Conservation (phyloP, 306 rosid genomes). For the Casuarina equisetifolia region DNA sequence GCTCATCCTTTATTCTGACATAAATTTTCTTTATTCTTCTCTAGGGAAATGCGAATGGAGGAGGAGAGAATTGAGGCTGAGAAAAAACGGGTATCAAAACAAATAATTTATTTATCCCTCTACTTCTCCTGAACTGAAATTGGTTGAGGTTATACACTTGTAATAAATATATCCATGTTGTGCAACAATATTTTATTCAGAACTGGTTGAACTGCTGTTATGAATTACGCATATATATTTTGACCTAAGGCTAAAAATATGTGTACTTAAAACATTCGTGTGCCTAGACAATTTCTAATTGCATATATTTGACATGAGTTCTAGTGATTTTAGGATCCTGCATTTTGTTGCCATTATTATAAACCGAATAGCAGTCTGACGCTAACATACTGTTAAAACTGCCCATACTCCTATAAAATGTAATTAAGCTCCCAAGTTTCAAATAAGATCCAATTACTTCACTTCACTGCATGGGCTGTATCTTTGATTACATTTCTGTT, state of each 20-base stretch:
- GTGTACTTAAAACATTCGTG: not conserved
- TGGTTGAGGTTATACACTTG: not conserved
- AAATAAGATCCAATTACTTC: not conserved
- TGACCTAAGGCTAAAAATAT: not conserved
- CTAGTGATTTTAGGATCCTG: not conserved
- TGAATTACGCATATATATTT: not conserved
- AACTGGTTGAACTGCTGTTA: not conserved
- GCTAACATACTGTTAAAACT: not conserved
- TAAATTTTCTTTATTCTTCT: slow-evolving; percentile 23
- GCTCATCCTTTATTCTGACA: not conserved
- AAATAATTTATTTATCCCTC: slow-evolving; percentile 9
- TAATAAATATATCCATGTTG: not conserved
- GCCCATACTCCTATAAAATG: not conserved
- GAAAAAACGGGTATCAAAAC: slow-evolving; percentile 65
- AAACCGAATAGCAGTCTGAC: slow-evolving; percentile 12
- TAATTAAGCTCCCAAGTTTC: not conserved
- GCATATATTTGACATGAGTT: not conserved
- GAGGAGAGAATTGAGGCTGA: slow-evolving; percentile 97
- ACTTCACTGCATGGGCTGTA: not conserved
- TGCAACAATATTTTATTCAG: not conserved
- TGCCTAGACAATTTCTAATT: not conserved
- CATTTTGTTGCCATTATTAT: slow-evolving; percentile 9
- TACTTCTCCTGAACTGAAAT: not conserved
- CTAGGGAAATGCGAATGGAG: slow-evolving; percentile 85
- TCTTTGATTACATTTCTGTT: not conserved